Evolutionary conservation across 345 rosid species (phyloP).

Genomic region (Brassica incana): DNA sequence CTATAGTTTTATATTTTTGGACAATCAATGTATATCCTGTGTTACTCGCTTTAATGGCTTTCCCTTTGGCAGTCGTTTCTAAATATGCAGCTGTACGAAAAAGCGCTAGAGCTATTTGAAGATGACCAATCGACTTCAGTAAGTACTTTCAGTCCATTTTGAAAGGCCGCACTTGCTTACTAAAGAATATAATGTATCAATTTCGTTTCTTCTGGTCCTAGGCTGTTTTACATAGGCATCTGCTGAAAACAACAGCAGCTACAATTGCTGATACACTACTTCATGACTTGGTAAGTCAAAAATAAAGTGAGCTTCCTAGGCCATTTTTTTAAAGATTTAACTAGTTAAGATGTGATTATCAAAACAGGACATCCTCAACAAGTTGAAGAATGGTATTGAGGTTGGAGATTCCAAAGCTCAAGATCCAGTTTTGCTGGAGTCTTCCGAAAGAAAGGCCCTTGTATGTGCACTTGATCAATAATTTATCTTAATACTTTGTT

Average conservation of each 20-base stretch:
- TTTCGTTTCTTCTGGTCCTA: conserved; percentile 38
- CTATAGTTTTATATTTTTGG: conserved; percentile 25
- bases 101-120: conserved; percentile 83
- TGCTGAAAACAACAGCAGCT: conserved; percentile 80
- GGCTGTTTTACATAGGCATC: conserved; percentile 87
- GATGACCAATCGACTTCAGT: conserved; percentile 89
- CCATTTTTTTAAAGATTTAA: conserved; percentile 8
- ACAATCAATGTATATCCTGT: conserved; percentile 14
- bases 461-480: conserved; percentile 48
- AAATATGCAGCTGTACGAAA: conserved; percentile 90
- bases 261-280: conserved; percentile 66
- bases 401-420: conserved; percentile 60
- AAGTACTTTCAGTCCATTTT: conserved; percentile 44
- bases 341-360: conserved; percentile 18
- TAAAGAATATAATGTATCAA: not conserved
- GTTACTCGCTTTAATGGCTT: conserved; percentile 18
- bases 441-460: conserved; percentile 65
- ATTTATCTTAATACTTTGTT: not conserved
- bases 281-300: conserved; percentile 62
- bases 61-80: conserved; percentile 67
- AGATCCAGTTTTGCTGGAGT: conserved; percentile 49
- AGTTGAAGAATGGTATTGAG: conserved; percentile 75
- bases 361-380: conserved; percentile 68
- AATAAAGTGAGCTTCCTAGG: conserved; percentile 9
- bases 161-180: not conserved